Evolutionary conservation across 805 yeast species (phyloP).

Genomic region (Cyberlindnera bimundalis): DNA sequence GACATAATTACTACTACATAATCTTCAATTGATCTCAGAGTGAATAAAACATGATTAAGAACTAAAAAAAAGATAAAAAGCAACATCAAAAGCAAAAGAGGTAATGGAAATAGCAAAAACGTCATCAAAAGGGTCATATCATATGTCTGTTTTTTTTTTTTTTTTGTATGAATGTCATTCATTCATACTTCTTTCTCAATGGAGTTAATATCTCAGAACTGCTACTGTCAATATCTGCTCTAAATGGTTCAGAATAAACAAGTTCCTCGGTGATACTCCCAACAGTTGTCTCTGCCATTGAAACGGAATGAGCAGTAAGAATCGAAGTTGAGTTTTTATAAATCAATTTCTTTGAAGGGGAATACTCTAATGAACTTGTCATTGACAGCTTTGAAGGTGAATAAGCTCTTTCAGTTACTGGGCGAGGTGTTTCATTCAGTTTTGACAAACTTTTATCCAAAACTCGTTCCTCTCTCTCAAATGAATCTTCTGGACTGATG

Average conservation of each 20-base stretch:
- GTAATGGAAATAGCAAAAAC: no score
- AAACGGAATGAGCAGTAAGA: slow-evolving; percentile 7
- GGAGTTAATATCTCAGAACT: slow-evolving; percentile 9
- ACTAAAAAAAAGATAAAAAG: no score
- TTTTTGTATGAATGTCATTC: neutral
- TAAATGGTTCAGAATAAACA: slow-evolving; percentile 22
- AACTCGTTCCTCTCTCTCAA: slow-evolving; percentile 21
- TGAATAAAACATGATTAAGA: no score
- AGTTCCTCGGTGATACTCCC: slow-evolving; percentile 25
- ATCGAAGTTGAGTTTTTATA: slow-evolving; percentile 20
- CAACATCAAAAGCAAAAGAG: no score
- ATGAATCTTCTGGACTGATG: slow-evolving; percentile 20
- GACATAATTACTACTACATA: no score
- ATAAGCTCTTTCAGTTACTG: slow-evolving; percentile 4
- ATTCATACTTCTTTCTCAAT: slow-evolving; percentile 3
- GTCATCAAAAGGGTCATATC: no score
- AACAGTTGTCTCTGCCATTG: slow-evolving; percentile 15
- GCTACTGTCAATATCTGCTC: slow-evolving; percentile 8
- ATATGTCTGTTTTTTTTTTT: no score
- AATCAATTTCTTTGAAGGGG: slow-evolving; percentile 19
- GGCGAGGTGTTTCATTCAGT: slow-evolving; percentile 5
- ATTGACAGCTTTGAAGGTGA: slow-evolving; percentile 8
- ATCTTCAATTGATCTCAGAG: no score
- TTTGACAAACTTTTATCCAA: slow-evolving; percentile 15
- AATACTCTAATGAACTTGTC: slow-evolving; percentile 5